Conservation (phyloP, 1,284 basidiomycete genomes). For the Pseudozyma hubeiensis region DNA sequence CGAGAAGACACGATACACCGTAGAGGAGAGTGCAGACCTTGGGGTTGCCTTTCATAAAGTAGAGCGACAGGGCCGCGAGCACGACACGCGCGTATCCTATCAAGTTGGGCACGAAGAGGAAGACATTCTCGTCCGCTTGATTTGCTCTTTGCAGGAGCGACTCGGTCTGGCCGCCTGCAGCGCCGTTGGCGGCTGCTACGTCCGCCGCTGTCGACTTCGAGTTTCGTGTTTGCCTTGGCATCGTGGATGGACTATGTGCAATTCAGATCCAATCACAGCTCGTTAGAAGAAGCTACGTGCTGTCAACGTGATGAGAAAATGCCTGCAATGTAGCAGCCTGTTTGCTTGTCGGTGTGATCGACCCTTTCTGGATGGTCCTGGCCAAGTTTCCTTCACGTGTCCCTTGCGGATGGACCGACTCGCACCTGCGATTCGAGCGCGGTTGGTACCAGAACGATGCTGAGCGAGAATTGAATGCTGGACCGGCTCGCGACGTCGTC, state of each 20-base stretch:
- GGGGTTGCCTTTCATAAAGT: slow-evolving; percentile 86
- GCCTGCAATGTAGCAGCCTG: too few relatives aligned
- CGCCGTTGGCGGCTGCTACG: slow-evolving; percentile 30
- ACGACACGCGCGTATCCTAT: slow-evolving; percentile 92
- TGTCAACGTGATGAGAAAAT: too few relatives aligned
- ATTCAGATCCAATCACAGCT: background rate
- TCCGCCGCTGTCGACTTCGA: slow-evolving; percentile 38
- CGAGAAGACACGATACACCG: slow-evolving; percentile 89
- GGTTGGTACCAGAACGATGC: too few relatives aligned
- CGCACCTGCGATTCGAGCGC: too few relatives aligned
- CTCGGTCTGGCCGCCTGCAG: slow-evolving; percentile 23
- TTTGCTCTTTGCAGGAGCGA: slow-evolving; percentile 44
- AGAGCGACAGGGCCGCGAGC: slow-evolving; percentile 87
- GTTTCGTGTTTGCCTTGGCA: slow-evolving; percentile 44
- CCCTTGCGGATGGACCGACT: too few relatives aligned
- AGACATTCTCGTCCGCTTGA: slow-evolving; percentile 63
- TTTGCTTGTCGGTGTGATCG: too few relatives aligned
- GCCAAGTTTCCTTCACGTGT: too few relatives aligned
- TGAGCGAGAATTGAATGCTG: too few relatives aligned
- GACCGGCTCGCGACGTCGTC: too few relatives aligned
- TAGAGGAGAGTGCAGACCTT: slow-evolving; percentile 92
- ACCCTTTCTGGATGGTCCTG: too few relatives aligned
- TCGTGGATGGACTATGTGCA: background rate
- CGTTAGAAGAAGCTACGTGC: too few relatives aligned
- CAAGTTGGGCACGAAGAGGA: slow-evolving; percentile 91